Conservation (phyloP, 331 rosid species). For the Malus hybrid region DNA sequence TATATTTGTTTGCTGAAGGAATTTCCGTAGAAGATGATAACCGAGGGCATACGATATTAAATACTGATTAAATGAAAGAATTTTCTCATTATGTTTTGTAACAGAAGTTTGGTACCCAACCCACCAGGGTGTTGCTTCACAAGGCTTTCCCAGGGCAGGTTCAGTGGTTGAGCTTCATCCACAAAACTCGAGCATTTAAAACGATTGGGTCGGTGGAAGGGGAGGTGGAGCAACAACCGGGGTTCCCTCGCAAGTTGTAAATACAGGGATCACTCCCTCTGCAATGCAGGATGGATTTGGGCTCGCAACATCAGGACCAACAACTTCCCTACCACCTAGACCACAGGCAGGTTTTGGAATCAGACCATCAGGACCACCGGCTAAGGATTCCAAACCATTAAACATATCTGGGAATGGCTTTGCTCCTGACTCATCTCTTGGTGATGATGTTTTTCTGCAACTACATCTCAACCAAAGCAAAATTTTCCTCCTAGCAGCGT, state of each 20-base stretch:
- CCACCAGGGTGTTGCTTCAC: constrained; percentile 35
- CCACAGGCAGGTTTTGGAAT: constrained; percentile 38
- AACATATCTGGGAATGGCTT: constrained; percentile 54
- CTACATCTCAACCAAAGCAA: constrained; percentile 46
- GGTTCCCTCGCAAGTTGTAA: constrained; percentile 28
- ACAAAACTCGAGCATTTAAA: constrained; percentile 23
- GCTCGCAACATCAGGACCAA: constrained; percentile 41
- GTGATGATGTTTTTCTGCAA: constrained; percentile 69
- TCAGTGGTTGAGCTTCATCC: constrained; percentile 34
- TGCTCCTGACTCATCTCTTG: constrained; percentile 56
- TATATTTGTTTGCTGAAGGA: not conserved
- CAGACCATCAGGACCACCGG: constrained; percentile 37
- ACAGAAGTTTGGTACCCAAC: constrained; percentile 11
- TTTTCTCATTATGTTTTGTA: not conserved
- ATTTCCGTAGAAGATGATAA: not conserved
- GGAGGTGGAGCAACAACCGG: constrained; percentile 35
- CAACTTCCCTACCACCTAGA: constrained; percentile 35
- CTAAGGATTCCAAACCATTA: constrained; percentile 39
- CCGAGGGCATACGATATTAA: not conserved
- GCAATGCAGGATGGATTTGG: constrained; percentile 43
- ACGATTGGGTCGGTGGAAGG: constrained; percentile 46
- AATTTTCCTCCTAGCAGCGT: constrained; percentile 34
- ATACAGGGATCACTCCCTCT: constrained; percentile 42
- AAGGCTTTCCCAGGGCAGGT: constrained; percentile 38
- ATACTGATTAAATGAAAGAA: not conserved